A percentile compares a stretch with the other conserved stretches of the same genome.
Conservation (phyloP, 2,329 filamentous ascomycete genomes). For the Apiospora hydei region DNA sequence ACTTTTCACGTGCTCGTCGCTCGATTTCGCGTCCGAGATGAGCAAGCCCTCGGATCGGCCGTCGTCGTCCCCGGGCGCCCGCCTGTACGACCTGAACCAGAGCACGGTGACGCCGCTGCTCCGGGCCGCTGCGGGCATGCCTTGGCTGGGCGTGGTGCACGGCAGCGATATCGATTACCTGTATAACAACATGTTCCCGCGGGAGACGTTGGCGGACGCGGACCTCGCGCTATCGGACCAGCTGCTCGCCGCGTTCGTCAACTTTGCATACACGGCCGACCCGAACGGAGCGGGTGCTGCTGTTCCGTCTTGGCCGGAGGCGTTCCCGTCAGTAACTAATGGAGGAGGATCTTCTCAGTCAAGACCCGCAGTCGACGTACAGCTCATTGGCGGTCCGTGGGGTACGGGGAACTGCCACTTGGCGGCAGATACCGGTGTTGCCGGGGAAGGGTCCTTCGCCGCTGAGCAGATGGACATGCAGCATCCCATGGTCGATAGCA, state of each 20-base stretch:
- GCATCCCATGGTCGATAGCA: slow-evolving; percentile 27
- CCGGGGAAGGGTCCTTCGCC: not conserved
- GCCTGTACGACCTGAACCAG: slow-evolving; percentile 24
- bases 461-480: slow-evolving; percentile 26
- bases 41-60: slow-evolving; percentile 24
- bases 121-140: slow-evolving; percentile 15
- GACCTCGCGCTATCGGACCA: slow-evolving; percentile 3
- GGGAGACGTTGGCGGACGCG: slow-evolving; percentile 4
- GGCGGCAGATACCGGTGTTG: not conserved
- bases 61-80: not conserved
- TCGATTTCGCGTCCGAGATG: slow-evolving; percentile 33
- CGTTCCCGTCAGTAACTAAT: not conserved
- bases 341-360: not conserved
- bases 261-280: slow-evolving; percentile 19
- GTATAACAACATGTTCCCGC: slow-evolving; percentile 22
- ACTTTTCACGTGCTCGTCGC: slow-evolving; percentile 35
- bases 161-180: slow-evolving; percentile 23
- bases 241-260: not conserved
- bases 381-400: slow-evolving; percentile 8
- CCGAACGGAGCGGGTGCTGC: slow-evolving; percentile 16
- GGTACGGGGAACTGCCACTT: slow-evolving; percentile 10
- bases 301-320: slow-evolving; percentile 8
- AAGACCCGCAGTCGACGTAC: not conserved
- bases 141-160: slow-evolving; percentile 21
- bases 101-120: slow-evolving; percentile 25